Conservation (phyloP, 169 alveolate genomes). For the Cryptosporidium felis region DNA sequence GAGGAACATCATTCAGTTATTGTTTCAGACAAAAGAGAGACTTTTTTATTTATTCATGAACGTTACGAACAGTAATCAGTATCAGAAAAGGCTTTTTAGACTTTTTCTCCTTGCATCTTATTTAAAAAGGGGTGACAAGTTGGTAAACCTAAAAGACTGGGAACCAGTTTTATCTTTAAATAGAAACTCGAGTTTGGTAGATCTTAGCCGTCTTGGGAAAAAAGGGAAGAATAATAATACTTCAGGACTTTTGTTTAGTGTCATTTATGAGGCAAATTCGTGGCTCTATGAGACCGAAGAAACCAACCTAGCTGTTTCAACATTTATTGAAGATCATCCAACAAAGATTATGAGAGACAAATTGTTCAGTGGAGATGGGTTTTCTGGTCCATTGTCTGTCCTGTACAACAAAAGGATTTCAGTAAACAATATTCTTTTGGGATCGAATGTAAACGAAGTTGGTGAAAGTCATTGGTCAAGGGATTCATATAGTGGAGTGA, state of each 20-base stretch:
- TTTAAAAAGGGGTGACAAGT: slow-evolving; percentile 66
- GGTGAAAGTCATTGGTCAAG: neutral
- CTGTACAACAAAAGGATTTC: neutral
- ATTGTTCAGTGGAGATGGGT: slow-evolving; percentile 65
- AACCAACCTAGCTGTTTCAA: slow-evolving; percentile 49
- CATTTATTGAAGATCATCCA: slow-evolving; percentile 66
- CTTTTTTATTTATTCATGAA: slow-evolving; percentile 59
- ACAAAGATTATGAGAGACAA: slow-evolving; percentile 34
- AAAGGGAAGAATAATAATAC: neutral
- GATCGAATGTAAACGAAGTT: neutral
- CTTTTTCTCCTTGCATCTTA: slow-evolving; percentile 52
- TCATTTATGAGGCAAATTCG: slow-evolving; percentile 49
- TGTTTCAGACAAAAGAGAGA: slow-evolving; percentile 42
- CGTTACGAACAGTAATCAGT: slow-evolving; percentile 25
- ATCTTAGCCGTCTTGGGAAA: neutral
- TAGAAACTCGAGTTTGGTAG: neutral
- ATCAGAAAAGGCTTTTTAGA: slow-evolving; percentile 60
- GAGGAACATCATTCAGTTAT: slow-evolving; percentile 1
- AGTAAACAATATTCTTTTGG: neutral
- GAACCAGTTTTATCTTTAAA: slow-evolving; percentile 37
- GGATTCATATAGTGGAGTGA: neutral
- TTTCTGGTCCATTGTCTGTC: slow-evolving; percentile 51
- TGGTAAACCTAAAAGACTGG: slow-evolving; percentile 57
- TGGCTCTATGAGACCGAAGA: slow-evolving; percentile 70
- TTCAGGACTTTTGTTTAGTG: slow-evolving; percentile 62